A percentile compares a stretch with the other conserved stretches of the same genome.
These are phyloP conservation scores for Backusella parvicylindrica DNA, from an alignment of 192 early-diverging fungal genomes.

Conservation along the genomic window DNA sequence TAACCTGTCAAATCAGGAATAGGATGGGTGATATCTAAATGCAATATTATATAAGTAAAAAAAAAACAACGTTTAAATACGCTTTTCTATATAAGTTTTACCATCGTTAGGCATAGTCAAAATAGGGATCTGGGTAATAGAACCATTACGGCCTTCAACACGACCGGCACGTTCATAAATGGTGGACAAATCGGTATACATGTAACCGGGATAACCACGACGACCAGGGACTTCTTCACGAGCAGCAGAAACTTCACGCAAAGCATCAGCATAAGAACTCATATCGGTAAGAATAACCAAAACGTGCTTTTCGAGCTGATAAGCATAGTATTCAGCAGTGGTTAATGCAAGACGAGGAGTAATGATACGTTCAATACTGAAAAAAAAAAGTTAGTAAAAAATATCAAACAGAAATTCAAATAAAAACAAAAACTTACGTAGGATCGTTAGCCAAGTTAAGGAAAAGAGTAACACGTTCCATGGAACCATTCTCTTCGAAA, in stretches of 20 bases:
- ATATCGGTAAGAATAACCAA: conserved; percentile 99
- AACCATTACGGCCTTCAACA: conserved; percentile 95
- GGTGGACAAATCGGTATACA: conserved; percentile 99
- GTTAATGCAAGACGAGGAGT: conserved; percentile 98
- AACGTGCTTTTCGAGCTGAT: conserved; percentile 99
- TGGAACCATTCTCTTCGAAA: conserved; percentile 99
- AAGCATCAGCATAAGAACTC: conserved; percentile 98
- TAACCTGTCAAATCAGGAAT: conserved; percentile 99
- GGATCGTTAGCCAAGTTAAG: conserved; percentile 99
- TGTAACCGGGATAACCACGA: conserved; percentile 99
- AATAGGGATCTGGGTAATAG: conserved; percentile 99
- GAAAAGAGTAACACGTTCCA: conserved; percentile 98
- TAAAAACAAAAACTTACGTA: conserved; percentile 54
- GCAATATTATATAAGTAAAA: background rate
- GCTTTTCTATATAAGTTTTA: conserved; percentile 21
- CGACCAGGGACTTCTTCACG: conserved; percentile 99
- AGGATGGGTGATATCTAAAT: conserved; percentile 96
- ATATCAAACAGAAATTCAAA: background rate
- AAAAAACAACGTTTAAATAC: no score
- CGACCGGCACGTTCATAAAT: conserved; percentile 99
- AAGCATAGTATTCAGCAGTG: conserved; percentile 99
- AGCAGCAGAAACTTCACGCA: conserved; percentile 98
- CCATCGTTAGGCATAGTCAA: conserved; percentile 99
- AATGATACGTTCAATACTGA: conserved; percentile 97
- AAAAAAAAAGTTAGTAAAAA: background rate